Percentiles rank a stretch among this genome's conserved stretches.
Conservation (phyloP, 2,329 filamentous ascomycete species). For the Ophiostoma sp. region DNA sequence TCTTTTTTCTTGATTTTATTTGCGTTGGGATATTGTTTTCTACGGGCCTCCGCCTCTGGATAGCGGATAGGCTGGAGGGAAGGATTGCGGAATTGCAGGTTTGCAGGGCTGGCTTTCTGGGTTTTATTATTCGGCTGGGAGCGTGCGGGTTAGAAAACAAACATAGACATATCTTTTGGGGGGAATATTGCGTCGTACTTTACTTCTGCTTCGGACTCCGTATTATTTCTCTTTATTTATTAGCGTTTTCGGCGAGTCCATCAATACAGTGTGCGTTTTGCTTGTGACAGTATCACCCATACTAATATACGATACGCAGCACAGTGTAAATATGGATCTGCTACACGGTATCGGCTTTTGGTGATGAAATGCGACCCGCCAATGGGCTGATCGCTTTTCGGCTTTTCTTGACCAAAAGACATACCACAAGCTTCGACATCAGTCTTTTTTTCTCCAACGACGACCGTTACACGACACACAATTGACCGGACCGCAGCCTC, state of each 20-base stretch:
- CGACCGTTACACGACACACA: neutral
- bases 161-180: slow-evolving; percentile 7
- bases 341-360: neutral
- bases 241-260: neutral
- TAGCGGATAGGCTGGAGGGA: slow-evolving; percentile 5
- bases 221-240: neutral
- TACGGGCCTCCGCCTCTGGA: neutral
- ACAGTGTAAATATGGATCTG: neutral
- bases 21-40: neutral
- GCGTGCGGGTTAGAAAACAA: slow-evolving; percentile 14
- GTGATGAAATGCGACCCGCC: neutral
- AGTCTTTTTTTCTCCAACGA: neutral
- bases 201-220: neutral
- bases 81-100: neutral
- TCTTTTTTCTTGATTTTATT: neutral
- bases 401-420: slow-evolving; percentile 15
- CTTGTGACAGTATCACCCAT: neutral
- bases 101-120: neutral
- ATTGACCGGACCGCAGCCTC: neutral
- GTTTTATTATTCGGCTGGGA: neutral
- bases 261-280: neutral
- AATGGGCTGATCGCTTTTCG: slow-evolving; percentile 20
- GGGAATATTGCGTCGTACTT: neutral
- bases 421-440: neutral
- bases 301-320: too few species aligned